phyloP scores from a whole-genome alignment of 306 rosid species.

The Mimosa bimucronata region DNA sequence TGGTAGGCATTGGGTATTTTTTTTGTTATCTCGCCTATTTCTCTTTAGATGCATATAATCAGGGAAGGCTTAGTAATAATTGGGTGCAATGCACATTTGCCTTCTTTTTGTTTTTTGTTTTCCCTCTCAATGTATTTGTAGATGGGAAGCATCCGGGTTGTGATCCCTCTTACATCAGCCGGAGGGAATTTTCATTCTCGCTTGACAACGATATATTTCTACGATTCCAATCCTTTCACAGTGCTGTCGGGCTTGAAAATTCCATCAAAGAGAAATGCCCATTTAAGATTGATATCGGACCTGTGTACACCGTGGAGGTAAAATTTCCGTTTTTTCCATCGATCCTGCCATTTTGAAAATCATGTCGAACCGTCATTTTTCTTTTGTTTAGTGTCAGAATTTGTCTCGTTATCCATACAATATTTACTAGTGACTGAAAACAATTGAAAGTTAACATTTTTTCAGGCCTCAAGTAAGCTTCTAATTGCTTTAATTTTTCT shows the following conservation, averaged over 20 bases:
- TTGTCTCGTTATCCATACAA: background rate
- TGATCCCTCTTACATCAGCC: constrained; percentile 68
- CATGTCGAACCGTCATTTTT: background rate
- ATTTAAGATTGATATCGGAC: constrained; percentile 81
- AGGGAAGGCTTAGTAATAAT: background rate
- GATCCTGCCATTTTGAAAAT: background rate
- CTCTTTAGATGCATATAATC: background rate
- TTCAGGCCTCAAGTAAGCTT: background rate
- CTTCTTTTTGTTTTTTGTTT: background rate
- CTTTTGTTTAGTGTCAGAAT: background rate
- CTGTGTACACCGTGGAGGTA: constrained; percentile 88
- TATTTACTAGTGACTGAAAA: constrained; percentile 8
- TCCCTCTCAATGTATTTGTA: constrained; percentile 35
- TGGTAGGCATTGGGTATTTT: constrained; percentile 47
- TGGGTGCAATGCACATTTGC: background rate
- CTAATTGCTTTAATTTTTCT: background rate
- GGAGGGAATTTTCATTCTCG: constrained; percentile 87
- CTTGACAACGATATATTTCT: constrained; percentile 71
- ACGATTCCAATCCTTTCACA: constrained; percentile 77
- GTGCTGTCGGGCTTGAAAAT: constrained; percentile 63
- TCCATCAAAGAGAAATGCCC: constrained; percentile 80
- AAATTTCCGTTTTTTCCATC: constrained; percentile 28
- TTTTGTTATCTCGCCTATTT: background rate
- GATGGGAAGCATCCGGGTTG: constrained; percentile 97
- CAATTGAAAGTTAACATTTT: background rate